A percentile compares a stretch with the other conserved stretches of the same genome.
Conservation (phyloP, 768 basidiomycete species). For the Suillus clintonianus region DNA sequence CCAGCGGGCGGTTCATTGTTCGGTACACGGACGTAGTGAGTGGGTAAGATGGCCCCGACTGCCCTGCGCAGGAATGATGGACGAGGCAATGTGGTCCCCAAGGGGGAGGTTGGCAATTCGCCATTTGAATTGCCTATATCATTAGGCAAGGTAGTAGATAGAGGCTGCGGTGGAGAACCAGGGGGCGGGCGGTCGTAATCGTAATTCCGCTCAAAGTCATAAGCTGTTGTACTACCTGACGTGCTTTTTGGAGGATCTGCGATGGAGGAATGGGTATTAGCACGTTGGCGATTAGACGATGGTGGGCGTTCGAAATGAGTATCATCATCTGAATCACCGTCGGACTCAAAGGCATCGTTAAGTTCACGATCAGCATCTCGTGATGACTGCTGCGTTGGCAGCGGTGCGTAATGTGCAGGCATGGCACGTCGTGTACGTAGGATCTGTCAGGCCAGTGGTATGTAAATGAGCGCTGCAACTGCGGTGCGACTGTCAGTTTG, state of each 20-base stretch:
- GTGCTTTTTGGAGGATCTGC: constrained; percentile 17
- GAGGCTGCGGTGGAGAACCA: constrained; percentile 70
- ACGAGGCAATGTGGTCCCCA: constrained; percentile 31
- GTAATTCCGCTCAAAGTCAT: constrained; percentile 83
- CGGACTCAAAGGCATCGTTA: constrained; percentile 73
- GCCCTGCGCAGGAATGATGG: constrained; percentile 61
- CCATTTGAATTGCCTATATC: constrained; percentile 77
- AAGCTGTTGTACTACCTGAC: constrained; percentile 30
- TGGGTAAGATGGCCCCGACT: constrained; percentile 60
- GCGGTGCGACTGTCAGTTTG: neutral
- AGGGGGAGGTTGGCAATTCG: constrained; percentile 52
- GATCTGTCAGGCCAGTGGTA: neutral
- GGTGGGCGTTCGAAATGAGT: constrained; percentile 34
- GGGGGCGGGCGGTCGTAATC: constrained; percentile 72
- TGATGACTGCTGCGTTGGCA: constrained; percentile 49
- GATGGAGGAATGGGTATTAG: constrained; percentile 14
- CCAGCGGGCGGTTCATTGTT: constrained; percentile 35
- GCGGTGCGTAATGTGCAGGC: constrained; percentile 53
- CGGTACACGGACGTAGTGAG: constrained; percentile 59
- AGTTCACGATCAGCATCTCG: constrained; percentile 60
- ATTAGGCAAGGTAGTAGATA: constrained; percentile 61
- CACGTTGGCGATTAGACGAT: constrained; percentile 33
- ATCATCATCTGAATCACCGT: constrained; percentile 49
- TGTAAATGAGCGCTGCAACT: neutral
- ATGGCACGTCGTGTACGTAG: constrained; percentile 27